Base-by-base conservation (phyloP, 2,329 filamentous ascomycete species). In the Alternaria arbusti region DNA sequence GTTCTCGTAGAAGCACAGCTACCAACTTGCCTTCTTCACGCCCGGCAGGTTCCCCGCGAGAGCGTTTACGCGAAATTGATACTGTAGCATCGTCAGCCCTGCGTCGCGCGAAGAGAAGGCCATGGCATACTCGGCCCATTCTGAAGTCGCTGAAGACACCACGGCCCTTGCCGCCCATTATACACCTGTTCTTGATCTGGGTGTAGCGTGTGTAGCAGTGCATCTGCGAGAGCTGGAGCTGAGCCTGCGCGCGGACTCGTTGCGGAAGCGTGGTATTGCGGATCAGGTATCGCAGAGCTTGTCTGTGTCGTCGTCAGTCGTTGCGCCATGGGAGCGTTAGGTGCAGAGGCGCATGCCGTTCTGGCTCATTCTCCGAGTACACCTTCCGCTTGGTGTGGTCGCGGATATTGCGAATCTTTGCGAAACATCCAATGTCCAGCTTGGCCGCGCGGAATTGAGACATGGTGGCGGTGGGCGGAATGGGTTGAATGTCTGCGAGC, bases 351-450 rank as follows among this genome's bases (percentile, higher is more conserved):
- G 69, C 78, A 67, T 85, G 96, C 94, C 95, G 91, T 83, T 97
- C 91, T 5, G 94, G 89, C 84, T 99, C 96, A 78, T 91, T 85
- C 79, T 93, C 86, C 78, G 91, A 91, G 76, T 94, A 97, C 63
- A 94, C 92, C 84, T 96, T 95, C 75, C 96, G 91, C 88, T 98
- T 99, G 59, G 94, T 94, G 84, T 98, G 93, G 82, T 99, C 96
- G 74, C 96, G 93, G 79, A 99, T 91, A 70, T 92, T 88, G 71
- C 91, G 90, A 79, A 91, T 88, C 78, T 97, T 97, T 83, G 96
- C 82, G 78, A 92, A 97, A 79, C 93, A 93, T 79, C 91, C 90
- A 71, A 98, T 84, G 74, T 98, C 94, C 72, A 97, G 89, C 85
- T 90, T 94, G 83, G 97, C 97, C 30, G 94, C 86, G 74, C 94